Base-by-base conservation (phyloP, 2,329 filamentous ascomycete species). In the Penicillium griseofulvum region DNA sequence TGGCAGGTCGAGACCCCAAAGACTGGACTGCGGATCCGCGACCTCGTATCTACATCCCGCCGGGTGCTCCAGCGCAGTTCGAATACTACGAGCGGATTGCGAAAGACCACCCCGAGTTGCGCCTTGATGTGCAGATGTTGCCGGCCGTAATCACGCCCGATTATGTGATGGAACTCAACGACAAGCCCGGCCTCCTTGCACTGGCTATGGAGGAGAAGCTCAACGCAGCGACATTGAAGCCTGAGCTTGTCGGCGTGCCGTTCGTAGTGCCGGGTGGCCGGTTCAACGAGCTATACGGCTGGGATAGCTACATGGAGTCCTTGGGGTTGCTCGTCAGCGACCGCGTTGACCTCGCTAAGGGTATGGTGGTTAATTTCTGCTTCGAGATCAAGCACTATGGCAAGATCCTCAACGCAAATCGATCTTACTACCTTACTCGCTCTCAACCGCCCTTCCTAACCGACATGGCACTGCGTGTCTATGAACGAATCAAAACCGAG, bases 261-360 rank as follows among this genome's bases (percentile, higher is more conserved):
- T 99, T 97, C 66, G 91, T 97, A n/a, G 94, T 99, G 3, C 94
- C 94, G 0, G 94, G 94, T 56, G 94, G 94, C 24, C 86, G 94
- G 29, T 99, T 99, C 85, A 99, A 99, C 74, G 94, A 99, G 74
- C 77, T 99, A 22, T 99, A 99, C 71, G 93, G 93, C 44, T 99
- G 94, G 94, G 94, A 99, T 75, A 97, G 91, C 72, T 99, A 97
- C 79, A 97, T 99, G 91, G 90, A 93, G 72, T 94, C 93, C 5
- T 80, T 97, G 3, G 94, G 94, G 17, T 81, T 99, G 55, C 79
- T 97, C 56, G 85, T 91, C 65, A 91, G 93, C 69, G 89, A 94
- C 70, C 87, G 90, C 56, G 86, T 91, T 22, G 86, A 97, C 67
- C 78, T 97, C 52, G 91, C 91, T 63, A 96, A 97, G 78, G 84